Base-by-base conservation (phyloP, 169 alveolate genomes). In the Plasmodium ovale region DNA sequence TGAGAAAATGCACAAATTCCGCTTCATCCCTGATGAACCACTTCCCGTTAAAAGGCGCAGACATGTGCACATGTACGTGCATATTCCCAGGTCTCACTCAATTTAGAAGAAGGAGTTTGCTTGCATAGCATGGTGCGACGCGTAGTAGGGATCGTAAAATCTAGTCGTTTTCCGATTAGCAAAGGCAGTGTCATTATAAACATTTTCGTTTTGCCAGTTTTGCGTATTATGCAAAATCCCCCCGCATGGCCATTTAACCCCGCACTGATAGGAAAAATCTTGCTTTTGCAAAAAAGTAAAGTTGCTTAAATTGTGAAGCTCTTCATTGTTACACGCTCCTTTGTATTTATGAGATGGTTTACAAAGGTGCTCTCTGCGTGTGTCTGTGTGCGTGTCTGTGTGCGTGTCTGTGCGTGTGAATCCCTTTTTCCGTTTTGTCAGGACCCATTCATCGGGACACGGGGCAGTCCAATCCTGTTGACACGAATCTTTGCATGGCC, bases 191-290 rank as follows among this genome's bases (percentile, higher is more conserved):
- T 79, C 89, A 42, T 60, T 1, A 69, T 79, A 79, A n/a, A 79
- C 59, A 21, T 64, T 44, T 68, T 79, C 70, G 14, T 51, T 44
- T 64, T 79, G 89, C 89, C 89, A 79, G 14, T 79, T 62, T 21
- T 33, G 71, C 19, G 89, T 47, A 49, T 42, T 19, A 35, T 67
- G 23, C 42, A 35, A 27, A 23, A 74, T 25, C 29, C 69, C 58
- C 47, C 91, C 68, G 49, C 96, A 93, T 44, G 94, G 90, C 96
- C 96, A 93, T 37, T 87, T 62, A 14, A 85, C 96, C 27, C 87
- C 72, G 56, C 96, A 93, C 21, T n/a, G 37, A 44, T 62, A 90
- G 10, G 92, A 92, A 7, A 92, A 74, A 60, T 93, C 96, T 74
- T 92, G 93, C 49, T 93, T 93, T 58, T 69, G 90, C 23, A 68